Conservation (phyloP, 129 eudicot species). For the Arctium minus region DNA sequence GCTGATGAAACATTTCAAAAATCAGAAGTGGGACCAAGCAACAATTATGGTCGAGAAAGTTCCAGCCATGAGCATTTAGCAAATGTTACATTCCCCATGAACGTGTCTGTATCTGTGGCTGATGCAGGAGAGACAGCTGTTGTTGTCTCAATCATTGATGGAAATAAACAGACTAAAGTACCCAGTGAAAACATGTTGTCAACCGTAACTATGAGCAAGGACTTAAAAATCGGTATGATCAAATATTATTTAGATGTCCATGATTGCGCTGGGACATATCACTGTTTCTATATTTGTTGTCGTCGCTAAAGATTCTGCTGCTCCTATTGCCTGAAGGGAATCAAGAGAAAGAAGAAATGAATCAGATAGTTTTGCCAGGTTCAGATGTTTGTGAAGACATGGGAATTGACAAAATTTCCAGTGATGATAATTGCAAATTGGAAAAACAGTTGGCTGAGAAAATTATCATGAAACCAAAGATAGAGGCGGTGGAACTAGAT, state of each 20-base stretch:
- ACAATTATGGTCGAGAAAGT: conserved; percentile 32
- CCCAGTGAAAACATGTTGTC: conserved; percentile 24
- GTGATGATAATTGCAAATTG: conserved; percentile 10
- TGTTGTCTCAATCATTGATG: conserved; percentile 69
- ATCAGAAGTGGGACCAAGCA: conserved; percentile 37
- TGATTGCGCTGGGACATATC: conserved; percentile 7
- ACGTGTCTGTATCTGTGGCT: conserved; percentile 72
- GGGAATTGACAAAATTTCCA: conserved; percentile 20
- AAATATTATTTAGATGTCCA: neutral
- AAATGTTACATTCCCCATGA: conserved; percentile 56
- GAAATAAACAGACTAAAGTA: conserved; percentile 32
- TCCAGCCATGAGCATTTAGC: conserved; percentile 22
- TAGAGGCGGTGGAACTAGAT: conserved; percentile 36
- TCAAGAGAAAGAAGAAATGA: conserved; percentile 33
- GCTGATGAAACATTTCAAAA: conserved; percentile 33
- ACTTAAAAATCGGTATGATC: conserved; percentile 25
- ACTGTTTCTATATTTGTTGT: conserved; percentile 11
- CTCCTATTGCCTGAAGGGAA: conserved; percentile 21
- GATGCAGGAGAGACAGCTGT: conserved; percentile 96
- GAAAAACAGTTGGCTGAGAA: conserved; percentile 26
- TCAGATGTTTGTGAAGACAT: conserved; percentile 17
- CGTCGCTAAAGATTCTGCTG: conserved; percentile 11
- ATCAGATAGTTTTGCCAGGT: conserved; percentile 13
- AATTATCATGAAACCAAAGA: conserved; percentile 27
- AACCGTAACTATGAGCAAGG: conserved; percentile 21